These are phyloP conservation scores for Quaeritorhiza haematococci DNA, from an alignment of 371 early-diverging fungal genomes.

Conservation along the genomic window DNA sequence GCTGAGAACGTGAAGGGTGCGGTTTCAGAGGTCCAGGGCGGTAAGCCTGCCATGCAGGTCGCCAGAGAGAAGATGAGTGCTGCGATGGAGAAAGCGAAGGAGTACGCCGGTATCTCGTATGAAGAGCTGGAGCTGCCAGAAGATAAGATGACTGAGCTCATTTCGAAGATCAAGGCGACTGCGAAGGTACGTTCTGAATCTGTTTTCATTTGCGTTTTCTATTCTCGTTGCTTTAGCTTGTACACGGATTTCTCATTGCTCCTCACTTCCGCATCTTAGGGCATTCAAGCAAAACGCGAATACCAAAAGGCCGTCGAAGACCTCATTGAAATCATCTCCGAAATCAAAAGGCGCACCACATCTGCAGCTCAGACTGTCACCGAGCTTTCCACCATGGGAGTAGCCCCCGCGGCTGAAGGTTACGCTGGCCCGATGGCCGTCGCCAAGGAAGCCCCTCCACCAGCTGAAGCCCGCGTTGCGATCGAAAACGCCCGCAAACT, in stretches of 20 bases:
- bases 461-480: conserved; percentile 23
- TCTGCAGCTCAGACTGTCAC: conserved; percentile 4
- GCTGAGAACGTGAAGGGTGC: no score
- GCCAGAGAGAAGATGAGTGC: no score
- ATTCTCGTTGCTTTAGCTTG: no score
- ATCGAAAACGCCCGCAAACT: conserved; percentile 28
- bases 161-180: conserved; percentile 2
- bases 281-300: conserved; percentile 28
- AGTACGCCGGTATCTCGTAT: conserved; percentile 11
- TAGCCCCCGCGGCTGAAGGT: conserved; percentile 5
- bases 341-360: conserved; percentile 17
- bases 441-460: conserved; percentile 12
- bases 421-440: conserved; percentile 7
- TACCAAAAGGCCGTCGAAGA: conserved; percentile 33
- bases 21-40: no score
- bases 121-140: conserved; percentile 12
- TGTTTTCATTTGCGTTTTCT: no score
- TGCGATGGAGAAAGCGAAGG: no score
- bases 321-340: conserved; percentile 21
- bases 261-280: neutral
- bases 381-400: no score
- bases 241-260: neutral
- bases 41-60: no score
- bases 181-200: neutral
- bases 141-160: conserved; percentile 9